These are phyloP conservation scores for Orobanche coerulescens DNA, from an alignment of 257 asterid species.

Conservation along the genomic window DNA sequence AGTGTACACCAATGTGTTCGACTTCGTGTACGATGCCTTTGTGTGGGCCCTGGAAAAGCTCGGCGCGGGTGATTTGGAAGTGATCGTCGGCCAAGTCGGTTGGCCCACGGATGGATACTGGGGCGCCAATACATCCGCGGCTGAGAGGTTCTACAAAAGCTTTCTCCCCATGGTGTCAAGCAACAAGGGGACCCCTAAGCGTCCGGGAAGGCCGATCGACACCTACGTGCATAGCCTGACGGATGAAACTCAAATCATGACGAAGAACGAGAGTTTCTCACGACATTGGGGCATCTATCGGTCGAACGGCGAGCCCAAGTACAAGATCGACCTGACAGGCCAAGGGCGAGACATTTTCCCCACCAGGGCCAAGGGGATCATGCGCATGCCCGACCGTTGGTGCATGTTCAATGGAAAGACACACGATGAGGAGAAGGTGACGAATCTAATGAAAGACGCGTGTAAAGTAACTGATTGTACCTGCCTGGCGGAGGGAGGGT, in stretches of 20 bases:
- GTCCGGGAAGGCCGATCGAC: slow-evolving; percentile 28
- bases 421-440: not conserved
- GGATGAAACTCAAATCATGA: slow-evolving; percentile 17
- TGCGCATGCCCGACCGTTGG: slow-evolving; percentile 40
- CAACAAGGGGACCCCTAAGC: slow-evolving; percentile 38
- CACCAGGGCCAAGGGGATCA: slow-evolving; percentile 22
- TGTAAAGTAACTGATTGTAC: not conserved
- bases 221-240: slow-evolving; percentile 18
- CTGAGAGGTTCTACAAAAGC: slow-evolving; percentile 31
- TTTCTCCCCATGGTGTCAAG: slow-evolving; percentile 18
- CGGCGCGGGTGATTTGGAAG: not conserved
- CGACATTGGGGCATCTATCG: slow-evolving; percentile 38
- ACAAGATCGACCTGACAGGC: slow-evolving; percentile 38
- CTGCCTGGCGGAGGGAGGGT: not conserved
- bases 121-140: slow-evolving; percentile 16
- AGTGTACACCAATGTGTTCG: slow-evolving; percentile 29
- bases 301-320: slow-evolving; percentile 43
- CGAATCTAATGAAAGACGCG: not conserved
- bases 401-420: slow-evolving; percentile 21
- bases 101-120: slow-evolving; percentile 47
- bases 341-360: slow-evolving; percentile 35
- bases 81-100: slow-evolving; percentile 24
- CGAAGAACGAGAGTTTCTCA: not conserved
- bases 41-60: slow-evolving; percentile 30
- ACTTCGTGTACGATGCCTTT: slow-evolving; percentile 28